A percentile compares a stretch with the other conserved stretches of the same genome.
phyloP scores from a whole-genome alignment of 139 green algal species.

The Deuterostichococcus epilithicus region DNA sequence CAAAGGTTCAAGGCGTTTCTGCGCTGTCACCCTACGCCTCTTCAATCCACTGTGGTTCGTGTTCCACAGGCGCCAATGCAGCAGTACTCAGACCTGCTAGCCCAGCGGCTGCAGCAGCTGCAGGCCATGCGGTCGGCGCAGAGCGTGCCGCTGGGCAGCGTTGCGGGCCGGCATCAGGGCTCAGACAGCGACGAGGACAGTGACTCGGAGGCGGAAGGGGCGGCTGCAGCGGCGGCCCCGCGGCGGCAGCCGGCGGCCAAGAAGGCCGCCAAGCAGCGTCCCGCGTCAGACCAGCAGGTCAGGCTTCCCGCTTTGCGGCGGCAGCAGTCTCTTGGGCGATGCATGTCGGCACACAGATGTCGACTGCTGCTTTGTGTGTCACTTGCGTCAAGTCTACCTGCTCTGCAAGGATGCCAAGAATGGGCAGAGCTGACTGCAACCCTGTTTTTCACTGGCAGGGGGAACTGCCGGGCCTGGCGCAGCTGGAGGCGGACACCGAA shows the following conservation, averaged over 20 bases:
- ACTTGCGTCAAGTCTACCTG: too few relatives aligned
- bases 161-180: neutral
- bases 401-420: too few relatives aligned
- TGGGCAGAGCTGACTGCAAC: too few relatives aligned
- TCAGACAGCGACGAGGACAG: neutral
- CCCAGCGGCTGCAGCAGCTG: conserved; percentile 36
- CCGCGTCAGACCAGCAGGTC: neutral
- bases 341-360: neutral
- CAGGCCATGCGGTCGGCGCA: conserved; percentile 32
- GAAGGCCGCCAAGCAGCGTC: neutral
- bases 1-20: neutral
- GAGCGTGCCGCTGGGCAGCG: conserved; percentile 19
- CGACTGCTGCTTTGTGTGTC: too few relatives aligned
- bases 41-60: neutral
- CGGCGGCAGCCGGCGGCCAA: neutral
- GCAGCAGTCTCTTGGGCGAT: too few relatives aligned
- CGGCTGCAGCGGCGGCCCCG: neutral
- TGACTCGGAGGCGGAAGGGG: too few relatives aligned
- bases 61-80: conserved; percentile 48
- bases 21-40: neutral
- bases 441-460: too few relatives aligned
- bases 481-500: neutral
- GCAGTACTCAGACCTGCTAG: conserved; percentile 41
- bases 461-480: too few relatives aligned
- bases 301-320: too few relatives aligned